Evolutionary conservation across 2,329 filamentous ascomycete genomes (phyloP).

Genomic region (Penicillium sp.): DNA sequence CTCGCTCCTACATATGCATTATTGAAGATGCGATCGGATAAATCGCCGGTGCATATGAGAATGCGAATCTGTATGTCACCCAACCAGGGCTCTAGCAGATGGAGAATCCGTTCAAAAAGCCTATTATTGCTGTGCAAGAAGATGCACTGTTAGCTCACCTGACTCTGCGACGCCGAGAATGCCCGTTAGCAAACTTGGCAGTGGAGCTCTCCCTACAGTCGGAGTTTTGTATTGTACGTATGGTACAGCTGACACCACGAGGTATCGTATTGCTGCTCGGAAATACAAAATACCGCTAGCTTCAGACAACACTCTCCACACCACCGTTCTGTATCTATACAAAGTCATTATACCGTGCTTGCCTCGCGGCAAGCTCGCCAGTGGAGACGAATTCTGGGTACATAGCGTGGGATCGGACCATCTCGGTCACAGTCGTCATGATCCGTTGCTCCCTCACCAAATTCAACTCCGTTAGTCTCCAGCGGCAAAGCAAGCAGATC

Average conservation of each 20-base stretch:
- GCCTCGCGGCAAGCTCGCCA: conserved; percentile 11
- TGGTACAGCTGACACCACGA: neutral
- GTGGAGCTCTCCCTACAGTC: neutral
- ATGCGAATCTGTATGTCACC: neutral
- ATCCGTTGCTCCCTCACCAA: conserved; percentile 6
- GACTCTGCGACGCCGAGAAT: neutral
- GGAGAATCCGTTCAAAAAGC: too few species aligned
- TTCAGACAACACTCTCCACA: conserved; percentile 10
- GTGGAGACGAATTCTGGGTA: conserved; percentile 16
- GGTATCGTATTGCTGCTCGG: neutral
- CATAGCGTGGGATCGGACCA: conserved; percentile 17
- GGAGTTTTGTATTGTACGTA: neutral
- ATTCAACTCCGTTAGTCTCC: conserved; percentile 7
- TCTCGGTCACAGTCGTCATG: conserved; percentile 9
- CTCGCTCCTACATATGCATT: neutral
- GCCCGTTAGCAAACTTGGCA: neutral
- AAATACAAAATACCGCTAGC: neutral
- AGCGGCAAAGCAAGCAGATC: conserved; percentile 1
- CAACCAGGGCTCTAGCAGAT: too few species aligned
- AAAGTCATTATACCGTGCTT: neutral
- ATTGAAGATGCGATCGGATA: neutral
- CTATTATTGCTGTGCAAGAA: too few species aligned
- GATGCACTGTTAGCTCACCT: neutral
- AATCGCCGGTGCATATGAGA: neutral
- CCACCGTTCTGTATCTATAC: neutral